These are phyloP conservation scores for Arthroderma uncinatum DNA, from an alignment of 2,329 filamentous ascomycete genomes.

Conservation along the genomic window DNA sequence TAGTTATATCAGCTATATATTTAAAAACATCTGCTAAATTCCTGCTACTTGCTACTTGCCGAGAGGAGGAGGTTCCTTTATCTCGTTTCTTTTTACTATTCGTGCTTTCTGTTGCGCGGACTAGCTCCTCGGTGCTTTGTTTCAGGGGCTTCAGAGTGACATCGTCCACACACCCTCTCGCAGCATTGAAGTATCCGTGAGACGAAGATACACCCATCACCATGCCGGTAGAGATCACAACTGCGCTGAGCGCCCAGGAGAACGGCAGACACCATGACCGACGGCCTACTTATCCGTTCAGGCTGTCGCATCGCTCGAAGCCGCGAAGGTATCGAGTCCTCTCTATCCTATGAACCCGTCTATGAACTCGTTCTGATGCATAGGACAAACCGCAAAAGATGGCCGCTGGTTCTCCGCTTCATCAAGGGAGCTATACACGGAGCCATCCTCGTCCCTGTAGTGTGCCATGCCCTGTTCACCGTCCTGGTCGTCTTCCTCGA, in stretches of 20 bases:
- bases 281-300: constrained; percentile 15
- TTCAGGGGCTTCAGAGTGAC: not conserved
- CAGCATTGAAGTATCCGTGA: no score
- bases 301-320: constrained; percentile 17
- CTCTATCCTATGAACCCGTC: not conserved
- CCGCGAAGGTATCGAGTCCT: constrained; percentile 15
- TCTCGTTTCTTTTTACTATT: not conserved
- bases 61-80: no score
- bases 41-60: no score
- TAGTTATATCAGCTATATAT: no score
- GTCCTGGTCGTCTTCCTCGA: constrained; percentile 50
- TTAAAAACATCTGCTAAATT: no score
- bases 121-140: not conserved
- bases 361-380: not conserved
- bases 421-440: constrained; percentile 53
- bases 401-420: constrained; percentile 54
- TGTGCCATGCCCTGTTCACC: constrained; percentile 48
- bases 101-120: no score
- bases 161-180: not conserved
- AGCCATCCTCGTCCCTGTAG: constrained; percentile 46
- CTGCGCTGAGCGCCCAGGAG: not conserved
- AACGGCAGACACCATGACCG: constrained; percentile 11
- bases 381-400: constrained; percentile 31
- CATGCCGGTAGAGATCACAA: not conserved
- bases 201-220: not conserved